phyloP scores from a whole-genome alignment of 2,329 filamentous ascomycete species.

The Trichoderma cornu-damae region DNA sequence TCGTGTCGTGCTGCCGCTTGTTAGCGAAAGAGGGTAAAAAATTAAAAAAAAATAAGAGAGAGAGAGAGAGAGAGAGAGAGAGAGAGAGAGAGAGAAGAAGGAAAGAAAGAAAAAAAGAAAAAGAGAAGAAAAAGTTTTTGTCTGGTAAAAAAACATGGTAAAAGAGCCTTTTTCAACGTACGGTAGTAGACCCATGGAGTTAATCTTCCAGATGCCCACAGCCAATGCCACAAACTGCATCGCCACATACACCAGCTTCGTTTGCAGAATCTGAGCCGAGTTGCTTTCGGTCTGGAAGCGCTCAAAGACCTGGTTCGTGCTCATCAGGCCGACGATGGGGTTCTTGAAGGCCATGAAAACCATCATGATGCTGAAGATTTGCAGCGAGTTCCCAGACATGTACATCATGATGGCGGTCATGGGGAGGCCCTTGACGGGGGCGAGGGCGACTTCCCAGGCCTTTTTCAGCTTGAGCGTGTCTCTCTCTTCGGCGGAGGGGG shows the following conservation, averaged over 20 bases:
- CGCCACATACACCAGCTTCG: slow-evolving; percentile 80
- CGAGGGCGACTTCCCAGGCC: slow-evolving; percentile 94
- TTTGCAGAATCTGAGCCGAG: slow-evolving; percentile 65
- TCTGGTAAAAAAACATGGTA: accelerated
- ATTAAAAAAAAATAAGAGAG: no score
- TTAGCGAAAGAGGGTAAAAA: not conserved
- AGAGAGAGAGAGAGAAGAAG: no score
- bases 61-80: no score
- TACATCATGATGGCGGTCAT: slow-evolving; percentile 99
- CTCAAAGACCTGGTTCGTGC: slow-evolving; percentile 82
- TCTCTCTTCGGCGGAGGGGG: slow-evolving; percentile 76
- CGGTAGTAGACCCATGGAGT: slow-evolving; percentile 92
- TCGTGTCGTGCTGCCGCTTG: slow-evolving; percentile 66
- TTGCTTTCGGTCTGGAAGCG: slow-evolving; percentile 83
- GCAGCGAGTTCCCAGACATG: slow-evolving; percentile 97
- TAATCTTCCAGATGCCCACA: slow-evolving; percentile 92
- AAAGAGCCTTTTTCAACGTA: slow-evolving; percentile 44
- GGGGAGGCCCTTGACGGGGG: slow-evolving; percentile 85
- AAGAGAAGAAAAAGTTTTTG: no score
- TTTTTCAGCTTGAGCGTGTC: slow-evolving; percentile 97
- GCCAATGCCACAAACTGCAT: slow-evolving; percentile 82
- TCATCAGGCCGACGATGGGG: slow-evolving; percentile 76
- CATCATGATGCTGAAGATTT: slow-evolving; percentile 99
- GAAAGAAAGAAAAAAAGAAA: no score
- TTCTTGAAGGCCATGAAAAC: slow-evolving; percentile 99